phyloP scores from a whole-genome alignment of 139 green algal genomes.

The Haematococcus lacustris region DNA sequence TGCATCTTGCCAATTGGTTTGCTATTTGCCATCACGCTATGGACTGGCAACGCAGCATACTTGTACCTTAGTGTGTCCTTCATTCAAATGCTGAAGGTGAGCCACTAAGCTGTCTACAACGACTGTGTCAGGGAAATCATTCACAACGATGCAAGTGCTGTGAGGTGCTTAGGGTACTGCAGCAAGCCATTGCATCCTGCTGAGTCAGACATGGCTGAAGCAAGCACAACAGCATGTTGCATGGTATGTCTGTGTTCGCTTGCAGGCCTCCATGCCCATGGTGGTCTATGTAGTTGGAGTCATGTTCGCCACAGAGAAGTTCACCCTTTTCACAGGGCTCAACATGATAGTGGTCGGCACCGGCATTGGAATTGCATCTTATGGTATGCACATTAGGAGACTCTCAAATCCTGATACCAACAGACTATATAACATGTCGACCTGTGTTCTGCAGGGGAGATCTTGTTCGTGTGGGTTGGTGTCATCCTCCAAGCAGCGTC shows the following conservation, averaged over 20 bases:
- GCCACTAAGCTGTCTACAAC: too few species aligned
- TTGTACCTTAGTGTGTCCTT: constrained; percentile 89
- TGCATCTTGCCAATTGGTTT: constrained; percentile 82
- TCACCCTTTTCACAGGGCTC: constrained; percentile 17
- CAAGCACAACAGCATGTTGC: too few species aligned
- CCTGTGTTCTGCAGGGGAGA: constrained; percentile 40
- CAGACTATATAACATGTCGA: background rate
- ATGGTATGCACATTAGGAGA: constrained; percentile 41
- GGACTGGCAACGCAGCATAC: constrained; percentile 89
- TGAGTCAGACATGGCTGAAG: too few species aligned
- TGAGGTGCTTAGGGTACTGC: too few species aligned
- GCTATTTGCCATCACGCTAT: constrained; percentile 78
- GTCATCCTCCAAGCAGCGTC: constrained; percentile 46
- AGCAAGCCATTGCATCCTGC: too few species aligned
- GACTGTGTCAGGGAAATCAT: too few species aligned
- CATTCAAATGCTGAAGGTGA: constrained; percentile 93
- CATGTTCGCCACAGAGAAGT: constrained; percentile 65
- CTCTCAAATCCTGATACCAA: background rate
- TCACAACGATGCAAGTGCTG: too few species aligned
- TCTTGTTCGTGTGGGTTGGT: constrained; percentile 50
- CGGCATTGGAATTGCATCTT: constrained; percentile 66
- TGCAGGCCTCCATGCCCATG: constrained; percentile 41
- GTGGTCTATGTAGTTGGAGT: constrained; percentile 46
- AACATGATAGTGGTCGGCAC: constrained; percentile 79
- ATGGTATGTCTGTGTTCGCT: too few species aligned